Base-by-base conservation (phyloP, 2,329 filamentous ascomycete genomes). In the Xylaria sp. region DNA sequence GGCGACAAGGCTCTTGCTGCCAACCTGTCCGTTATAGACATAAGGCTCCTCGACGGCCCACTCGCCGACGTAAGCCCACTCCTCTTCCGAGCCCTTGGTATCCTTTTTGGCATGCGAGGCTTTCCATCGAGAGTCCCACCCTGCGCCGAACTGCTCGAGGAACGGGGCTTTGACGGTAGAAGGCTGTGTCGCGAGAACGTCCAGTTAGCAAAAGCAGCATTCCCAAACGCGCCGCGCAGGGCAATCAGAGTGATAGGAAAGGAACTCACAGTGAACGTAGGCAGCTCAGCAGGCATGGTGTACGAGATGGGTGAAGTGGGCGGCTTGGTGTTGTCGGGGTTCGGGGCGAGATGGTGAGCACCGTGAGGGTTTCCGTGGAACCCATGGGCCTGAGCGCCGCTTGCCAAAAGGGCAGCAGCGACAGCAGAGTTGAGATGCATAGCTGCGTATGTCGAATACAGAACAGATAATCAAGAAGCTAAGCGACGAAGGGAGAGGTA, bases 101-200 rank as follows among this genome's bases (percentile, higher is more conserved):
- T 94, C 90, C 88, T 99, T 99, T 88, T 98, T 98, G 70, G 95
- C 95, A 77, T 95, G 90, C 49, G 94, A 98, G 60, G 90, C 87
- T 81, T 94, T 93, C 95, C 95, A 99, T 81, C 93, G 86, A 68
- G 85, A 82, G 70, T 97, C 90, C 94, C 94, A 98, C 80, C 92
- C 93, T 71, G 96, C 91, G 80, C 92, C 96, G 84, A 99, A 99
- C 80, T 99, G 95, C 84, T 99, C 95, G 68, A 98, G 83, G 87
- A 99, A 99, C 63, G 93, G 92, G 70, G 90, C 95, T 82, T 97
- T 95, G 74, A 98, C 78, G 66, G 83, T 85, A 68, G 93, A 92
- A 62, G 95, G 93, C 94, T 99, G 74, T 46, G 63, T 27, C 43
- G 31, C 19, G 38, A 21, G 35, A 38, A 44, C 3, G 40, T 37